Evolutionary conservation across 2,329 filamentous ascomycete genomes (phyloP).

Genomic region (Beauveria medogensis): DNA sequence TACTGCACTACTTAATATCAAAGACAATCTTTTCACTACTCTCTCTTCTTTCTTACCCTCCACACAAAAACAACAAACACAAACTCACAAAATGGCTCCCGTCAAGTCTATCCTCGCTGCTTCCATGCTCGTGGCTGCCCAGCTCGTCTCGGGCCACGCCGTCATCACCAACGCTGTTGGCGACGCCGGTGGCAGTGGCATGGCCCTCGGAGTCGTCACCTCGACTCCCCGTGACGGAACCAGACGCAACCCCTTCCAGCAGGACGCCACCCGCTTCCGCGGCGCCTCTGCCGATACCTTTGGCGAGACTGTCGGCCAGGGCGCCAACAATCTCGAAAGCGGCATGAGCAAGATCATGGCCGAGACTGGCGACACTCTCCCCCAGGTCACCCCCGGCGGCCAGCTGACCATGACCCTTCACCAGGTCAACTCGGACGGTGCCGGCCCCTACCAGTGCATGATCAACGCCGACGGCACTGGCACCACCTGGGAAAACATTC

Average conservation of each 20-base stretch:
- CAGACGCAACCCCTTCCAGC: slow-evolving; percentile 52
- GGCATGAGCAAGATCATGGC: slow-evolving; percentile 51
- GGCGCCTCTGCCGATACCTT: slow-evolving; percentile 43
- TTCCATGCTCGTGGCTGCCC: slow-evolving; percentile 43
- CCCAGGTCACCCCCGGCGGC: slow-evolving; percentile 52
- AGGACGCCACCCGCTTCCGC: slow-evolving; percentile 55
- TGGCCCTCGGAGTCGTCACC: slow-evolving; percentile 42
- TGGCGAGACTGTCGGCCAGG: slow-evolving; percentile 50
- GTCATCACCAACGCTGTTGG: slow-evolving; percentile 52
- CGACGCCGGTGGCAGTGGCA: slow-evolving; percentile 48
- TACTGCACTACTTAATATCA: neutral
- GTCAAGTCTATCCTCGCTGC: slow-evolving; percentile 30
- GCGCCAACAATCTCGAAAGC: slow-evolving; percentile 47
- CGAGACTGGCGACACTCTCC: slow-evolving; percentile 46
- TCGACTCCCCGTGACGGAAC: slow-evolving; percentile 55
- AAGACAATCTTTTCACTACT: neutral
- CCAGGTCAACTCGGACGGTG: slow-evolving; percentile 60
- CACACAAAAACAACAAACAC: slow-evolving; percentile 9
- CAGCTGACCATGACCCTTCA: slow-evolving; percentile 54
- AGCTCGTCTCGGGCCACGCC: slow-evolving; percentile 52
- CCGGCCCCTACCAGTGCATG: slow-evolving; percentile 57
- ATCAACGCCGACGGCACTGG: slow-evolving; percentile 54
- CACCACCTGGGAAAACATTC: slow-evolving; percentile 41
- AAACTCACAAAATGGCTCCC: slow-evolving; percentile 19
- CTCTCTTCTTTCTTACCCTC: neutral